Percentiles rank a stretch among this genome's conserved stretches.
Conservation (phyloP, 805 yeast genomes). For the Metschnikowia picachoensis region DNA sequence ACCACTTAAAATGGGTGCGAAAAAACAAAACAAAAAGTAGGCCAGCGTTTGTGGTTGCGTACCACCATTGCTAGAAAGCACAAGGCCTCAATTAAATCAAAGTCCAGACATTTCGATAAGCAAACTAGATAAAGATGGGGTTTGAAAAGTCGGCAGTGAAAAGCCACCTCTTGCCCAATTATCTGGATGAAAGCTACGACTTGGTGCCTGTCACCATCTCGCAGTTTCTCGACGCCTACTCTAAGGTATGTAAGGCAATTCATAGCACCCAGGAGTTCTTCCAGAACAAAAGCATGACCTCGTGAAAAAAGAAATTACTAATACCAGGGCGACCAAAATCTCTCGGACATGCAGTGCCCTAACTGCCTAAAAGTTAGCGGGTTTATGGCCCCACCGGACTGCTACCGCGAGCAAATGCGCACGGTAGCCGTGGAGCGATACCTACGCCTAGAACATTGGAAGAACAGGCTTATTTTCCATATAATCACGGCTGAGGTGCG, state of each 20-base stretch:
- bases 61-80: no score
- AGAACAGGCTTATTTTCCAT: constrained; percentile 36
- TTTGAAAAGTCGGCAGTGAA: not conserved
- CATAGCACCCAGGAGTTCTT: no score
- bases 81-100: no score
- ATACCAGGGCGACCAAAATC: constrained; percentile 49
- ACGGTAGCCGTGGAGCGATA: constrained; percentile 41
- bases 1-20: no score
- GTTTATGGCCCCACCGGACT: constrained; percentile 57
- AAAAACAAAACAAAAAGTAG: no score
- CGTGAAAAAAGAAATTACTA: constrained; percentile 8
- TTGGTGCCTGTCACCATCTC: constrained; percentile 38
- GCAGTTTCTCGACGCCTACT: constrained; percentile 54
- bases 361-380: constrained; percentile 43
- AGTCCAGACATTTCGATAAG: no score
- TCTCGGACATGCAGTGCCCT: constrained; percentile 55
- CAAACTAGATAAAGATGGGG: not conserved
- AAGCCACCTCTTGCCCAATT: constrained; percentile 1
- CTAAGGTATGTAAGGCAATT: constrained; percentile 26
- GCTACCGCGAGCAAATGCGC: constrained; percentile 47
- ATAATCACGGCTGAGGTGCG: constrained; percentile 35
- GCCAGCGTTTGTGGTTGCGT: no score
- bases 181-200: not conserved
- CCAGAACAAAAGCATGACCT: not conserved
- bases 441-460: constrained; percentile 47